Evolutionary conservation across 2,329 filamentous ascomycete genomes (phyloP), one percentile per base, ranked within the genome.

Genomic region (Diaporthe citri): DNA sequence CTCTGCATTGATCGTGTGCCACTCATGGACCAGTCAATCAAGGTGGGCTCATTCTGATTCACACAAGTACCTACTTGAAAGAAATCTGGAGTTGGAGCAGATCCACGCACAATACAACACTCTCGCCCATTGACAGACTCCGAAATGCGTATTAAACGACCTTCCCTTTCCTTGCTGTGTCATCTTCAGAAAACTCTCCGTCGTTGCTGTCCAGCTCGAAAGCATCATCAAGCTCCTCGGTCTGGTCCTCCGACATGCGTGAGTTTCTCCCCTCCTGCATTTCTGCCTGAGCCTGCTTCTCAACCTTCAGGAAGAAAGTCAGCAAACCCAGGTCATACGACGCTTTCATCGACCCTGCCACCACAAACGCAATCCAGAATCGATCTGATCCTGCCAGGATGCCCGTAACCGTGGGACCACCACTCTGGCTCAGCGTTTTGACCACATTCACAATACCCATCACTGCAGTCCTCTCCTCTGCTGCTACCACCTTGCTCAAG

Each of bases 361-460:
- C 80, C 0, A 91, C 85, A 79, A 94, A 93, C 0, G 89, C 88
- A 2, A 92, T 85, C 85, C 92, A 92, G 79, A 93, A 93, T 12
- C 88, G 80, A 4, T 87, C 83, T 2, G 84, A 83, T 1, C 87
- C 87, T 0, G 91, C 90, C 59, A 95, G 79, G 0, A 91, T 79
- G n/a, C 93, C 93, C 0, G 93, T 93, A 25, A 93, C 84, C 0
- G 90, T 81, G 0, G 92, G 91, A 0, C 93, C 93, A 1, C 90
- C 79, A 74, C 89, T 92, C 80, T 92, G 89, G 7, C 88, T 87
- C 8, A 87, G 84, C 0, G 93, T 95, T 82, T 93, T 94, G 39
- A 93, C 89, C 0, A 93, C 90, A 77, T 94, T 94, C 4, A 94
- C 86, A 0, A 92, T 85, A 0, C 93, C 93, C 89, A 95, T 92